These are phyloP conservation scores for Arthrinium puccinioides DNA, from an alignment of 2,329 filamentous ascomycete species.

Conservation along the genomic window DNA sequence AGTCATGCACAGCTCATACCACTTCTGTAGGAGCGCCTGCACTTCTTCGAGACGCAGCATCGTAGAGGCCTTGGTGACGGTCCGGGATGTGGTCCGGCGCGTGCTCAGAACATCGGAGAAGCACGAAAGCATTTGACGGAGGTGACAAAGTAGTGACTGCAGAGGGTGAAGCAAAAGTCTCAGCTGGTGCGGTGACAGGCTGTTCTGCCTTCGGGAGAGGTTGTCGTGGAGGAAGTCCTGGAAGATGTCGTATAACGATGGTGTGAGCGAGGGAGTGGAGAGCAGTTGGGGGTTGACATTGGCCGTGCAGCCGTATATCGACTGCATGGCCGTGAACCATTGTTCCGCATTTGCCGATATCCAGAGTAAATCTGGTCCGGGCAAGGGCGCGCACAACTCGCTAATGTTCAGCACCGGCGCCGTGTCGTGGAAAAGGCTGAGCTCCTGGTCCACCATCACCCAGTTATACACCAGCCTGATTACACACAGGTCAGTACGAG, in stretches of 20 bases:
- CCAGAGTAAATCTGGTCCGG: conserved; percentile 56
- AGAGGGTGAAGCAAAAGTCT: conserved; percentile 63
- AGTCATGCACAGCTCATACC: conserved; percentile 57
- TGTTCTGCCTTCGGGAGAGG: conserved; percentile 38
- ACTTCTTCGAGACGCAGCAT: conserved; percentile 55
- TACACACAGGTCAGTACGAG: conserved; percentile 11
- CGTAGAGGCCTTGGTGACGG: conserved; percentile 53
- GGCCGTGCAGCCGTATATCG: conserved; percentile 44
- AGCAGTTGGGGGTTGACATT: conserved; percentile 45
- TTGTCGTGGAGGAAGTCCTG: conserved; percentile 61
- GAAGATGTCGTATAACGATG: conserved; percentile 59
- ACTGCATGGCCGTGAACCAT: conserved; percentile 54
- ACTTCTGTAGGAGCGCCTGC: conserved; percentile 55
- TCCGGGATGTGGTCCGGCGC: conserved; percentile 31
- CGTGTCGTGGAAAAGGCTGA: conserved; percentile 59
- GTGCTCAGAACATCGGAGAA: conserved; percentile 48
- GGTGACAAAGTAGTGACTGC: conserved; percentile 57
- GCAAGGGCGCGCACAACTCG: conserved; percentile 58
- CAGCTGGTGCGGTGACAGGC: conserved; percentile 47
- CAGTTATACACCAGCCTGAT: conserved; percentile 64
- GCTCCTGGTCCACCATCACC: conserved; percentile 68
- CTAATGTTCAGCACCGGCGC: conserved; percentile 56
- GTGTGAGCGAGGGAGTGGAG: conserved; percentile 41
- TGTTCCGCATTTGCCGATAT: conserved; percentile 47
- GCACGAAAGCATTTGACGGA: conserved; percentile 58